These are phyloP conservation scores for Medicago arabica DNA, from an alignment of 306 rosid genomes.

Conservation along the genomic window DNA sequence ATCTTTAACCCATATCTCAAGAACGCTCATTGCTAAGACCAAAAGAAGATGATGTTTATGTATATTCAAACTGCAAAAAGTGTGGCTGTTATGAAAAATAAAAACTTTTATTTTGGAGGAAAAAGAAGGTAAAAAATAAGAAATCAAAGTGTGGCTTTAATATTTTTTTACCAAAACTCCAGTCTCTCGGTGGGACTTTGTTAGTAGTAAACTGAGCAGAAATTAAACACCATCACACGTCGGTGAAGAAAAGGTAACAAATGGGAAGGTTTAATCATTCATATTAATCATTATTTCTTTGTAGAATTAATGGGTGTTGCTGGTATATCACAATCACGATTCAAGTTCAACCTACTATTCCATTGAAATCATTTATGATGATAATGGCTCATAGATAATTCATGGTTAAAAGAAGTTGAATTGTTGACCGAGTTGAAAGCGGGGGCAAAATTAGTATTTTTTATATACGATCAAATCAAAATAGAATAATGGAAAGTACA, in stretches of 20 bases:
- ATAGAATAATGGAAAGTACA: too few relatives aligned
- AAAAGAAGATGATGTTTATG: too few relatives aligned
- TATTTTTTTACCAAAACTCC: not conserved
- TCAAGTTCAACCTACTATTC: conserved; percentile 31
- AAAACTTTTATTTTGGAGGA: too few relatives aligned
- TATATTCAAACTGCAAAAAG: too few relatives aligned
- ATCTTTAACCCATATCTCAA: too few relatives aligned
- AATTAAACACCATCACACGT: not conserved
- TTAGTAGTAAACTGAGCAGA: conserved; percentile 9
- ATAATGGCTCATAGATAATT: not conserved
- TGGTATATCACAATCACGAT: conserved; percentile 35
- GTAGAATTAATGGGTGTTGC: conserved; percentile 33
- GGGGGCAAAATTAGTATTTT: not conserved
- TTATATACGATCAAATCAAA: too few relatives aligned
- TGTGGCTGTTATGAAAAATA: too few relatives aligned
- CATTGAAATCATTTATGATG: not conserved
- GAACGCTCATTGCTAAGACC: too few relatives aligned
- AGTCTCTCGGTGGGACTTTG: not conserved
- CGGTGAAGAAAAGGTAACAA: too few relatives aligned
- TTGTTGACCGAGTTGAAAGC: not conserved
- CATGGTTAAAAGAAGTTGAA: not conserved
- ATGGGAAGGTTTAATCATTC: conserved; percentile 31
- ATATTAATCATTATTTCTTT: conserved; percentile 30
- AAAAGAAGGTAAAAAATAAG: too few relatives aligned
- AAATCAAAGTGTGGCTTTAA: not conserved